These are phyloP conservation scores for Cystobasidium ongulense DNA, from an alignment of 768 basidiomycete species.

Conservation along the genomic window DNA sequence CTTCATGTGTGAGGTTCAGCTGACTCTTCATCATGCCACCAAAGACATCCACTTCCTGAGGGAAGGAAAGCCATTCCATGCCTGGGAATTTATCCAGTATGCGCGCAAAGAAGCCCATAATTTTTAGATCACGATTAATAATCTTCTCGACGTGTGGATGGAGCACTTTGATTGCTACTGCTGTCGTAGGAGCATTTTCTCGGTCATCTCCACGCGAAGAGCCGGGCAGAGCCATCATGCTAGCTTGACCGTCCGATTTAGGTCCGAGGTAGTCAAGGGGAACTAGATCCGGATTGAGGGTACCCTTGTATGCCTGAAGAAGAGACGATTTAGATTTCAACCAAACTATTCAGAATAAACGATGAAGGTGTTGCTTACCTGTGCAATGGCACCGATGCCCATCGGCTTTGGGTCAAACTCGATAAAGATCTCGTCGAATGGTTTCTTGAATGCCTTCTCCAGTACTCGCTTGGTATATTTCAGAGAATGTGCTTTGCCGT, in stretches of 20 bases:
- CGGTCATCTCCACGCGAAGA: conserved; percentile 36
- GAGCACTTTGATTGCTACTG: conserved; percentile 90
- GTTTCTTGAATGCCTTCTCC: conserved; percentile 69
- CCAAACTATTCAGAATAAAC: background rate
- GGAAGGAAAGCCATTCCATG: conserved; percentile 91
- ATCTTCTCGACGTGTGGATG: conserved; percentile 76
- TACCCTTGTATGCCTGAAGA: conserved; percentile 74
- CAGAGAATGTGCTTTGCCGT: conserved; percentile 70
- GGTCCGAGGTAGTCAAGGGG: conserved; percentile 76
- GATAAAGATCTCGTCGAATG: conserved; percentile 82
- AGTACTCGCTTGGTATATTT: conserved; percentile 70
- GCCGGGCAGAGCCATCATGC: conserved; percentile 24
- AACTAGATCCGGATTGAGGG: conserved; percentile 70
- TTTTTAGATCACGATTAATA: conserved; percentile 80
- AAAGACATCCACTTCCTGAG: conserved; percentile 90
- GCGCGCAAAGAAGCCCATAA: conserved; percentile 87
- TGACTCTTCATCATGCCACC: conserved; percentile 95
- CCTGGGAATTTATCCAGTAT: conserved; percentile 72
- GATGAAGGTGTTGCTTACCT: conserved; percentile 48
- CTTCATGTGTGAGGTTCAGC: conserved; percentile 81
- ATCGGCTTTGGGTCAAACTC: conserved; percentile 79
- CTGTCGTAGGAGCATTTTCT: conserved; percentile 67
- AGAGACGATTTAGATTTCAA: background rate
- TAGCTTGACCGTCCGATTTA: conserved; percentile 48
- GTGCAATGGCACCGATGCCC: conserved; percentile 97